phyloP scores from a whole-genome alignment of 371 early-diverging fungal genomes.

The Chytridium lagenaria region DNA sequence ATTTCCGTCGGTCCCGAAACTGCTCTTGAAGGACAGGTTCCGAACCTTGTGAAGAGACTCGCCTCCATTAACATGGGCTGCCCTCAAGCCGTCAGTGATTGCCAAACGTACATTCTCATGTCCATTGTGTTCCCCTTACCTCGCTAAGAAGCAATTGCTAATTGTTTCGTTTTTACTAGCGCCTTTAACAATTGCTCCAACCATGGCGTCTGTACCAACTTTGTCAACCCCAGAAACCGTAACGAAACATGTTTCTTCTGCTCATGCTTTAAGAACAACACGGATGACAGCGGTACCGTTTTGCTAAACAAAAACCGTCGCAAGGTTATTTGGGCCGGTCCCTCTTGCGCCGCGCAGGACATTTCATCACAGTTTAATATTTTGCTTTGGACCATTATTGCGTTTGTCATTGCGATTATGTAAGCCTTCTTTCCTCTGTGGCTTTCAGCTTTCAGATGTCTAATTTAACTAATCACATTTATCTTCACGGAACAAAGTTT shows the following conservation, averaged over 20 bases:
- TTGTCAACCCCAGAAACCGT: conserved; percentile 13
- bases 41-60: conserved; percentile 20
- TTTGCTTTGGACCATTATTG: conserved; percentile 42
- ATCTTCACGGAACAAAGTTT: no score
- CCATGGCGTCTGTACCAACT: conserved; percentile 40
- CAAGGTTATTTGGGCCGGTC: conserved; percentile 44
- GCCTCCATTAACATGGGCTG: conserved; percentile 23
- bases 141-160: conserved; percentile 3
- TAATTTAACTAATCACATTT: neutral
- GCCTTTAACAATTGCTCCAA: conserved; percentile 43
- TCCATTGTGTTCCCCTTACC: no score
- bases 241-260: conserved; percentile 44
- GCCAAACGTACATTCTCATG: conserved; percentile 29
- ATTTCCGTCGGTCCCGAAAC: conserved; percentile 27
- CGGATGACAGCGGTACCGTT: conserved; percentile 38
- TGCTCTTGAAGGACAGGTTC: neutral
- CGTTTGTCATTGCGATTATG: conserved; percentile 30
- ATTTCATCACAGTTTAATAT: conserved; percentile 43
- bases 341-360: conserved; percentile 46
- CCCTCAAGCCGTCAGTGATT: conserved; percentile 26
- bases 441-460: neutral
- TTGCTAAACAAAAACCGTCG: conserved; percentile 23
- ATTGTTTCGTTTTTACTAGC: neutral
- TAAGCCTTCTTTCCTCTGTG: conserved; percentile 24
- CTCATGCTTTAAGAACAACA: conserved; percentile 40